phyloP scores from a whole-genome alignment of 495 filamentous ascomycete species.

The Cryomyces antarcticus region DNA sequence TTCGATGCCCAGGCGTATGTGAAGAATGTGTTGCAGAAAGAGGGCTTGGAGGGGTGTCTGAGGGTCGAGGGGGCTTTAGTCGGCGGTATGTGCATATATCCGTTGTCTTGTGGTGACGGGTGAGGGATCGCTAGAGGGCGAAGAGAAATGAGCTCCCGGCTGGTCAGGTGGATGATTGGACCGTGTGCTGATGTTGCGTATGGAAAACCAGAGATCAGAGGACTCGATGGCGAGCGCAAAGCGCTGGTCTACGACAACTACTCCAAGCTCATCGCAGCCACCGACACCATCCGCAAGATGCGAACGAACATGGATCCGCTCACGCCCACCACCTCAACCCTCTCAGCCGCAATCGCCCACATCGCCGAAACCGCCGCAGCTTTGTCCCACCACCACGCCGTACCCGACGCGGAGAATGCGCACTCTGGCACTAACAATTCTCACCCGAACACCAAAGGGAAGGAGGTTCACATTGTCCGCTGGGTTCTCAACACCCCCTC shows the following conservation, averaged over 20 bases:
- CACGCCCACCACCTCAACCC: constrained; percentile 45
- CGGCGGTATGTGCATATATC: constrained; percentile 15
- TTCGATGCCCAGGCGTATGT: constrained; percentile 43
- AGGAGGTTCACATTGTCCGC: constrained; percentile 43
- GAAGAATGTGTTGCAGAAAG: constrained; percentile 37
- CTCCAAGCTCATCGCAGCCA: constrained; percentile 81
- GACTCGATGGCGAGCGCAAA: constrained; percentile 86
- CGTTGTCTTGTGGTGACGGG: too few species aligned
- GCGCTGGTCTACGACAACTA: constrained; percentile 97
- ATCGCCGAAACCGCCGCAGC: constrained; percentile 59
- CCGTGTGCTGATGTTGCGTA: too few species aligned
- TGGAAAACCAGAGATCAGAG: constrained; percentile 45
- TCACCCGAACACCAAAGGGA: constrained; percentile 15
- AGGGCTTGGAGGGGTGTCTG: constrained; percentile 43
- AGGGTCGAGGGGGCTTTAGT: constrained; percentile 42
- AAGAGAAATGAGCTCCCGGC: neutral
- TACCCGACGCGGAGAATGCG: constrained; percentile 14
- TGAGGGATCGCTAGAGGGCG: too few species aligned
- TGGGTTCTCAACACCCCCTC: constrained; percentile 47
- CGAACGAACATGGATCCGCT: constrained; percentile 54
- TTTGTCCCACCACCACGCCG: constrained; percentile 29
- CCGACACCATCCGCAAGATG: constrained; percentile 83
- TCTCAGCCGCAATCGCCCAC: constrained; percentile 57
- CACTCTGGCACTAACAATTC: neutral
- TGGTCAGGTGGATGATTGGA: neutral